Evolutionary conservation across 2,329 filamentous ascomycete species (phyloP), one percentile per base, ranked within the genome.

Genomic region (Hypomyces perniciosus): DNA sequence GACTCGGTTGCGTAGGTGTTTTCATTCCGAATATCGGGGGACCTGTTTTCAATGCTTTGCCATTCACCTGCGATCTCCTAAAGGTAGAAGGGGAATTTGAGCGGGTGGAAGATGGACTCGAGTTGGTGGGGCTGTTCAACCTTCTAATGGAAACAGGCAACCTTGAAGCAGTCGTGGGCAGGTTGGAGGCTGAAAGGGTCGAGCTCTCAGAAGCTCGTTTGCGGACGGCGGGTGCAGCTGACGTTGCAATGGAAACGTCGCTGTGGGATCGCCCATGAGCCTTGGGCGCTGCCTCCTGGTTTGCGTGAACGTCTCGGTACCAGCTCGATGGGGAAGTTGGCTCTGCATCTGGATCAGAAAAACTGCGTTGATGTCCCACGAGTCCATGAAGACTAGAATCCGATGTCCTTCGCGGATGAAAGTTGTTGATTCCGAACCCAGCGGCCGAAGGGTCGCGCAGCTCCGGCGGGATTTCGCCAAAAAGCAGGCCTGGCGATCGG

Each of bases 401-500:
- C 40, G 86, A 88, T 26, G 84, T 84, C 66, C 85, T 78, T 56
- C 85, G 74, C 53, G 75, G 72, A 46, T 77, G 71, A 45, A 71
- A 61, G 45, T 58, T 62, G 53, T 78, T 72, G 56, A 86, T 86
- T 46, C 84, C 84, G 68, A 81, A 83, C 5, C 81, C 83, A 46
- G 74, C 71, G 44, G 76, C 70, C 20, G 73, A 67, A 28, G 74
- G 62, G 57, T 79, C 74, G 59, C 73, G 74, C 57, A 81, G 75
- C 35, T 81, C 74, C n/a, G 81, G 77, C 29, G 83, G 70, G 57
- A 91, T 78, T 66, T 91, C 88, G 35, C 88, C 88, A 69, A 92
- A 92, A 20, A 91, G 70, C 34, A 88, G 79, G 54, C 77, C 77
- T 48, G 75, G 73, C 44, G 71, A 58, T 55, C 66, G 65, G 31